phyloP scores from a whole-genome alignment of 2,329 filamentous ascomycete genomes.

The Arthrobotrys entomopaga region DNA sequence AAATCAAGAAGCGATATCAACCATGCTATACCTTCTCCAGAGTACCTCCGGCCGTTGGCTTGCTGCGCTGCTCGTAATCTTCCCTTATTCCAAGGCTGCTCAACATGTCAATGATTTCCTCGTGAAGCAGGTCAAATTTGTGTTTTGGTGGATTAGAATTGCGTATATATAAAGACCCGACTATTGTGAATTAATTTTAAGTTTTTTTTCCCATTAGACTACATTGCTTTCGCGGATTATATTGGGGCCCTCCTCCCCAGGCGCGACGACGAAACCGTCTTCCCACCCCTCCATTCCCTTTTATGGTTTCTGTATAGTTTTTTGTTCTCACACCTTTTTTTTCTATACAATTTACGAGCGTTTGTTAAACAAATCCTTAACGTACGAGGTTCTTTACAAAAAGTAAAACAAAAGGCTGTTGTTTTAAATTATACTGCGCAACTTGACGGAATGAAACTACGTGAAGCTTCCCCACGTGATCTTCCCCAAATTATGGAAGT shows the following conservation, averaged over 20 bases:
- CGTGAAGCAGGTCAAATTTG: slow-evolving; percentile 34
- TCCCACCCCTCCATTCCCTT: neutral
- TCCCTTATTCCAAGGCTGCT: slow-evolving; percentile 30
- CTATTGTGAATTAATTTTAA: slow-evolving; percentile 27
- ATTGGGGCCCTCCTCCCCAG: slow-evolving; percentile 1
- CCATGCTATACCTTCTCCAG: slow-evolving; percentile 43
- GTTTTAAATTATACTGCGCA: slow-evolving; percentile 34
- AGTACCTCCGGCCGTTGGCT: slow-evolving; percentile 18
- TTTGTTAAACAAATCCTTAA: slow-evolving; percentile 8
- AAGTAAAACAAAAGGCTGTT: slow-evolving; percentile 34
- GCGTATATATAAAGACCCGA: slow-evolving; percentile 43
- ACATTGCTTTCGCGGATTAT: slow-evolving; percentile 17
- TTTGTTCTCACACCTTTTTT: slow-evolving; percentile 9
- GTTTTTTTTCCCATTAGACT: slow-evolving; percentile 20
- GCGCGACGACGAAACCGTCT: neutral
- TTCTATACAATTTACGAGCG: slow-evolving; percentile 7
- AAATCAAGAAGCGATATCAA: slow-evolving; percentile 29
- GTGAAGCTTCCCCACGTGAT: slow-evolving; percentile 54
- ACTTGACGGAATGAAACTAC: slow-evolving; percentile 52
- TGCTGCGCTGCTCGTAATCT: slow-evolving; percentile 21
- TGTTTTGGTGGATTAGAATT: slow-evolving; percentile 31
- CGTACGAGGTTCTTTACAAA: slow-evolving; percentile 17
- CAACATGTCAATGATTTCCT: slow-evolving; percentile 38
- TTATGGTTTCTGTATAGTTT: neutral
- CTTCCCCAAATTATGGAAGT: slow-evolving; percentile 54